phyloP scores from a whole-genome alignment of 495 filamentous ascomycete species.

The Podospora bellae-mahoneyi region DNA sequence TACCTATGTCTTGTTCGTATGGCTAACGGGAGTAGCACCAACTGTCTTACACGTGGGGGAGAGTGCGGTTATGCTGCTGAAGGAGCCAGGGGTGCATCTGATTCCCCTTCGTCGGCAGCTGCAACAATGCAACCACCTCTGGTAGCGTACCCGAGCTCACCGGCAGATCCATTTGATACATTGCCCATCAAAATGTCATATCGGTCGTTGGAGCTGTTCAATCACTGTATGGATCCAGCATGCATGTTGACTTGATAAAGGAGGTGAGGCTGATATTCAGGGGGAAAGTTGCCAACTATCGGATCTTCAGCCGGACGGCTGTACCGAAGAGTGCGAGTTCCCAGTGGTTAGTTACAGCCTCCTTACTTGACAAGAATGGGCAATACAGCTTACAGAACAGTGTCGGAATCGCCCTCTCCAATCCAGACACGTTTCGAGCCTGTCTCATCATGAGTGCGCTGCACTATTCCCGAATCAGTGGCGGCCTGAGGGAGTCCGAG shows the following conservation, averaged over 20 bases:
- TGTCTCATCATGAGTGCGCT: conserved; percentile 23
- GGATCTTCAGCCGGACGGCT: conserved; percentile 20
- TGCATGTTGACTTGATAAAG: neutral
- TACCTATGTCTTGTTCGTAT: neutral
- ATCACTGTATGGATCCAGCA: conserved; percentile 22
- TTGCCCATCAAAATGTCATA: conserved; percentile 26
- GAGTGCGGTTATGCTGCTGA: conserved; percentile 30
- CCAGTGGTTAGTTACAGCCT: conserved; percentile 15
- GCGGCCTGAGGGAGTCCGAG: neutral
- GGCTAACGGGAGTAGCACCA: conserved; percentile 25
- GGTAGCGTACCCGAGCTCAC: conserved; percentile 6
- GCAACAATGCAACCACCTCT: neutral
- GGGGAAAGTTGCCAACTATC: conserved; percentile 17
- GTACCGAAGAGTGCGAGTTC: conserved; percentile 21
- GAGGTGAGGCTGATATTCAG: neutral
- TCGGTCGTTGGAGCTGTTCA: conserved; percentile 25
- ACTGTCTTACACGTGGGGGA: conserved; percentile 35
- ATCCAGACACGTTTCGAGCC: conserved; percentile 22
- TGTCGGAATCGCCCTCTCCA: conserved; percentile 15
- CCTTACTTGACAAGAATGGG: neutral
- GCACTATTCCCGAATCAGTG: conserved; percentile 23
- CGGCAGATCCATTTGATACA: conserved; percentile 24
- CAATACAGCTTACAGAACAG: conserved; percentile 2
- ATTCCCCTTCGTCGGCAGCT: neutral
- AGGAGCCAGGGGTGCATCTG: neutral